phyloP scores from a whole-genome alignment of 345 rosid species.

The Alliaria petiolata region DNA sequence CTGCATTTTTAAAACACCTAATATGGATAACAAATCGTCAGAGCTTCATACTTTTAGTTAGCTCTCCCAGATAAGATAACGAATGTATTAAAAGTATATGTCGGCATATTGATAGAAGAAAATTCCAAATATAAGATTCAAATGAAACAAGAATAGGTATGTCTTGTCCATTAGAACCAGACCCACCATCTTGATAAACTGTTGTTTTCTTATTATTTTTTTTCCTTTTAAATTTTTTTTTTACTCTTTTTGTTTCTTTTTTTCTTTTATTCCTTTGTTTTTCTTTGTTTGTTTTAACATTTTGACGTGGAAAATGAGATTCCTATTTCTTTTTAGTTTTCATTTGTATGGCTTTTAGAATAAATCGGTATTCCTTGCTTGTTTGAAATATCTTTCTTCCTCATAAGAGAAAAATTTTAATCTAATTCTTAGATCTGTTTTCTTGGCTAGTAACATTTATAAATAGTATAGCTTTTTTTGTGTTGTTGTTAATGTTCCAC shows the following conservation, averaged over 20 bases:
- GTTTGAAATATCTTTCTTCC: conserved; percentile 20
- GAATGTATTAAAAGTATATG: not conserved
- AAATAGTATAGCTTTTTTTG: not conserved
- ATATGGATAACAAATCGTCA: not conserved
- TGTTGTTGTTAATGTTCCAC: not conserved
- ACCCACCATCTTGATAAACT: conserved; percentile 27
- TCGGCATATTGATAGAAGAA: not conserved
- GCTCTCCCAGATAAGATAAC: not conserved
- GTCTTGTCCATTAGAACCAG: conserved; percentile 32
- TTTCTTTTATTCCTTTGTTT: conserved; percentile 23
- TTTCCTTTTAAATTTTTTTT: conserved; percentile 14
- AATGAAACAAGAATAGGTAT: conserved; percentile 25
- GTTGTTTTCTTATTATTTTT: conserved; percentile 1
- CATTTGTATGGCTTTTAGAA: conserved; percentile 16
- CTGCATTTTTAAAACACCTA: not conserved
- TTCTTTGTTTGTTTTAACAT: conserved; percentile 27
- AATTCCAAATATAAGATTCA: conserved; percentile 22
- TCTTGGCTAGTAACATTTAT: not conserved
- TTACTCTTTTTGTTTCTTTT: conserved; percentile 23
- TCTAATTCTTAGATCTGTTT: not conserved
- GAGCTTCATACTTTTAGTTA: not conserved
- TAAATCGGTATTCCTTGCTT: conserved; percentile 28
- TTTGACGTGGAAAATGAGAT: conserved; percentile 36
- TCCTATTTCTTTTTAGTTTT: conserved; percentile 25
- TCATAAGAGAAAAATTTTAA: not conserved